Evolutionary conservation across 2,329 filamentous ascomycete species (phyloP), one percentile per base, ranked within the genome.

Genomic region (Thielaviopsis punctulata): DNA sequence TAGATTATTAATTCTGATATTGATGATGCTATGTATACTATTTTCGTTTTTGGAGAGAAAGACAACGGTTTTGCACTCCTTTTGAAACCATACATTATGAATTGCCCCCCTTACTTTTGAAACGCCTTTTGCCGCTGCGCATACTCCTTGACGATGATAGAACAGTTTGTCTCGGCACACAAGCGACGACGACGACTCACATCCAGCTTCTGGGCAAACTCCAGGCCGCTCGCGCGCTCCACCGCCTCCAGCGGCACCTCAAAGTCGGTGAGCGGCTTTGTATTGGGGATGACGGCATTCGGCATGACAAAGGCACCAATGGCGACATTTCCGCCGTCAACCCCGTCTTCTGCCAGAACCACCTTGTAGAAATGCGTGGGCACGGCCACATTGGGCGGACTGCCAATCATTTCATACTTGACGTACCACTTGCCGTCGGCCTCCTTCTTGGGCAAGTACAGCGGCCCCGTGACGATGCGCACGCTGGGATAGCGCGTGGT

Each of bases 341-440:
- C 69, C 3, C 84, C 85, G 62, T 95, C 87, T 69, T 98, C 92
- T 23, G 86, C 92, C 62, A 92, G 94, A 60, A 98, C 92, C 62
- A 98, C 87, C 72, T 98, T 98, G 77, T 95, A 98, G 70, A 98
- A 98, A 67, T 98, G 92, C 21, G 92, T 98, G 2, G 92, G 92
- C 51, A 98, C 92, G 23, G 92, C 89, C 52, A 98, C 84, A 61
- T 88, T 93, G 7, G 92, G 90, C 58, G 92, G 92, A 63, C 75
- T 84, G 39, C 92, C 92, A 60, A 98, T 95, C 55, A 98, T 84
- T 70, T 98, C 92, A 70, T 98, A 96, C 56, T 75, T 82, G 54
- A 95, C 88, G 59, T 88, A 83, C 88, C 89, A 98, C 72, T 96
- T 96, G 60, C 85, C 84, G 70, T 96, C 92, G 53, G 68, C 68